phyloP scores from a whole-genome alignment of 228 moss, liverwort and hornwort species.

The Sphagnum magellanicum region DNA sequence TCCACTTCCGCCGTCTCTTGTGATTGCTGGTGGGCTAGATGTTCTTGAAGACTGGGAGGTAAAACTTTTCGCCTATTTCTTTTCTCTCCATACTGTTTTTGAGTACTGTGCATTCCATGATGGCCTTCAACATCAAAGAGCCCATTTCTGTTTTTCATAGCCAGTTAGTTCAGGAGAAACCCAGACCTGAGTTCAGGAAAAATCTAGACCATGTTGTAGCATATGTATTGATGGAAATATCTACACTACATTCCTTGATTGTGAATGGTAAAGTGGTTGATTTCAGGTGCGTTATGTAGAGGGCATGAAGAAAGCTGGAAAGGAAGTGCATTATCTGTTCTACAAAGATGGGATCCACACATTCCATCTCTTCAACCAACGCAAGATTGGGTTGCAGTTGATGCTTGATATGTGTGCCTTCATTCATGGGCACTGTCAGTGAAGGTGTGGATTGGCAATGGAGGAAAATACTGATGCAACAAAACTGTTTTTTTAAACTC shows the following conservation, averaged over 20 bases:
- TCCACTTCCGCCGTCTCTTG: constrained; percentile 56
- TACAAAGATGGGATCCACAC: constrained; percentile 41
- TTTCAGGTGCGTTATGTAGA: constrained; percentile 40
- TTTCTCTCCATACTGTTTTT: not conserved
- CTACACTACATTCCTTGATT: not conserved
- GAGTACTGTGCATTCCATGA: not conserved
- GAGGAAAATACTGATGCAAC: too few relatives aligned
- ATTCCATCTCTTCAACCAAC: constrained; percentile 43
- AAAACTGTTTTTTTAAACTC: too few relatives aligned
- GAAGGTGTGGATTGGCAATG: too few relatives aligned
- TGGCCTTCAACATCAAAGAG: too few relatives aligned
- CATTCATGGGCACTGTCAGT: constrained; percentile 6
- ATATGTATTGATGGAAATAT: too few relatives aligned
- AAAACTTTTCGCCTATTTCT: not conserved
- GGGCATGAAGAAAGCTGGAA: constrained; percentile 49
- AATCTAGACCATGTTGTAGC: too few relatives aligned
- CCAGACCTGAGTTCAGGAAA: too few relatives aligned
- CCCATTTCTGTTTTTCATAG: too few relatives aligned
- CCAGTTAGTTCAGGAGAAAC: too few relatives aligned
- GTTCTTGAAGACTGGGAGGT: constrained; percentile 69
- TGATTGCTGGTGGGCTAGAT: constrained; percentile 54
- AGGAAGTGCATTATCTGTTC: constrained; percentile 29
- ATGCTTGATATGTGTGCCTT: constrained; percentile 22
- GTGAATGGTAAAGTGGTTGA: not conserved
- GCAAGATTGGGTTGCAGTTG: constrained; percentile 23